Evolutionary conservation across 805 yeast species (phyloP).

Genomic region (Dipodascopsis uninucleata): DNA sequence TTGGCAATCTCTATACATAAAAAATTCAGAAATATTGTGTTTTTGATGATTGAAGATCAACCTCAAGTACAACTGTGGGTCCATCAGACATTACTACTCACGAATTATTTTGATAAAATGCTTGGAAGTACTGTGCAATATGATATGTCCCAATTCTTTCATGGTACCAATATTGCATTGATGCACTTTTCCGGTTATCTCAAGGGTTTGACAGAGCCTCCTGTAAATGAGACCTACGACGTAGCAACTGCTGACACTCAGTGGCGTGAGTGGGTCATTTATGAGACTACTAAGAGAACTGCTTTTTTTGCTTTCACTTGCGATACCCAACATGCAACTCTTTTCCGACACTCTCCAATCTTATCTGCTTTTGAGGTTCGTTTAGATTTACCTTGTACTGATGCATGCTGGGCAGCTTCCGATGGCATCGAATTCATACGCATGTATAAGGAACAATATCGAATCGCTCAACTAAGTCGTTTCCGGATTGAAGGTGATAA

Average conservation of each 20-base stretch:
- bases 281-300: slow-evolving; percentile 45
- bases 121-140: slow-evolving; percentile 33
- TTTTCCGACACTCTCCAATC: slow-evolving; percentile 37
- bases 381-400: slow-evolving; percentile 46
- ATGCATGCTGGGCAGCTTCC: slow-evolving; percentile 44
- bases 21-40: slow-evolving; percentile 33
- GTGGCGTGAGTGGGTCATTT: slow-evolving; percentile 48
- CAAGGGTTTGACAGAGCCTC: slow-evolving; percentile 30
- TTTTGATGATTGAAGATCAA: slow-evolving; percentile 30
- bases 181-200: slow-evolving; percentile 34
- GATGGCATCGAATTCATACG: slow-evolving; percentile 23
- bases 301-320: slow-evolving; percentile 43
- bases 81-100: slow-evolving; percentile 33
- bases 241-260: slow-evolving; percentile 21
- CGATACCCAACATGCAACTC: slow-evolving; percentile 43
- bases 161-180: slow-evolving; percentile 33
- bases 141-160: slow-evolving; percentile 36
- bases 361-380: slow-evolving; percentile 45
- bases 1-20: slow-evolving; percentile 32
- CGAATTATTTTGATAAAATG: slow-evolving; percentile 33
- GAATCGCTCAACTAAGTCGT: slow-evolving; percentile 15
- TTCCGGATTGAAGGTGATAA: no score
- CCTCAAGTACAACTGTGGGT: slow-evolving; percentile 35
- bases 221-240: slow-evolving; percentile 20
- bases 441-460: slow-evolving; percentile 13